These are phyloP conservation scores for Sphenostylis stenocarpa DNA, from an alignment of 306 rosid genomes.

Conservation along the genomic window DNA sequence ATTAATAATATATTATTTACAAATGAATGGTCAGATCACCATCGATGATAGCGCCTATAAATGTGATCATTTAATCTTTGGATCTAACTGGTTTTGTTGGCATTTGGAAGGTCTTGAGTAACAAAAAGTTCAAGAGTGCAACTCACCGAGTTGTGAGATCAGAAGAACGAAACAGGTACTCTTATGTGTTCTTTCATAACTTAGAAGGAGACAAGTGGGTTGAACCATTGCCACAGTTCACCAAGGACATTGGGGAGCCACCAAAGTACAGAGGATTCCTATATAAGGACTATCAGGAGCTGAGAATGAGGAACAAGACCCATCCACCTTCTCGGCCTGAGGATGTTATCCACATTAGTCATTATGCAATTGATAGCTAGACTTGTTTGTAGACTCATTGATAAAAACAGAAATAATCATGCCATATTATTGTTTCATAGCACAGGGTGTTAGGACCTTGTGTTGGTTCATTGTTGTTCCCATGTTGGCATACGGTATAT, in stretches of 20 bases:
- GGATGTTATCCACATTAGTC: conserved; percentile 46
- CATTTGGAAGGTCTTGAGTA: conserved; percentile 50
- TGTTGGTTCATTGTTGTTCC: no score
- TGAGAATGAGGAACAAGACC: conserved; percentile 48
- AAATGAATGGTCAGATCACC: no score
- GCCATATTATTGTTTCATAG: no score
- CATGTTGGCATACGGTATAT: no score
- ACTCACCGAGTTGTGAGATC: conserved; percentile 51
- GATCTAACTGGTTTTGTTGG: neutral
- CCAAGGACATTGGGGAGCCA: conserved; percentile 46
- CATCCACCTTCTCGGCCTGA: conserved; percentile 51
- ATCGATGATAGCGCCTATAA: no score
- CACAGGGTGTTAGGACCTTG: no score
- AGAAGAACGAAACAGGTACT: conserved; percentile 39
- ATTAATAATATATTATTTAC: no score
- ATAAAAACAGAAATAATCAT: no score
- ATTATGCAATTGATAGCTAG: conserved; percentile 39
- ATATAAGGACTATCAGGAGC: conserved; percentile 41
- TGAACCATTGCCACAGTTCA: conserved; percentile 53
- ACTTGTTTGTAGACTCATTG: neutral
- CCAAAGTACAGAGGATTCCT: conserved; percentile 51
- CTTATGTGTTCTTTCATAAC: conserved; percentile 48
- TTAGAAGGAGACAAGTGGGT: conserved; percentile 54
- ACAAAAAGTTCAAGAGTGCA: conserved; percentile 53
- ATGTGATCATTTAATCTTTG: neutral